phyloP scores from a whole-genome alignment of 2,329 filamentous ascomycete genomes.

The Chaetomium strumarium region DNA sequence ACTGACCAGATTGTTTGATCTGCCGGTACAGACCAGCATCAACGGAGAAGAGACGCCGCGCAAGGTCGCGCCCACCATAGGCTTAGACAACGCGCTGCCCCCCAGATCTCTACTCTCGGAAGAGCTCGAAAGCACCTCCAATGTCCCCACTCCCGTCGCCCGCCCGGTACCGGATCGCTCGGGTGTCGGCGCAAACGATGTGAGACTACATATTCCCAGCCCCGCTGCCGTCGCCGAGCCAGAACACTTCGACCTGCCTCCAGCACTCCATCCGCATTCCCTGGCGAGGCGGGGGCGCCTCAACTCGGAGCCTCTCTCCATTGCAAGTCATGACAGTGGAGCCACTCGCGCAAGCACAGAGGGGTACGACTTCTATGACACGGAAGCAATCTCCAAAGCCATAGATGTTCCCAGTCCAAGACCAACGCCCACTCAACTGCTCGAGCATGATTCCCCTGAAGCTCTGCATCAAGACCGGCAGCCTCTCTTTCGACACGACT shows the following conservation, averaged over 20 bases:
- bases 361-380: constrained; percentile 61
- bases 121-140: constrained; percentile 58
- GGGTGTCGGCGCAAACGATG: constrained; percentile 20
- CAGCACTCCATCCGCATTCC: constrained; percentile 35
- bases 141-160: constrained; percentile 54
- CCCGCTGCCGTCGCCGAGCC: constrained; percentile 46
- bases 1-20: constrained; percentile 24
- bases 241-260: constrained; percentile 45
- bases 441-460: constrained; percentile 31
- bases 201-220: constrained; percentile 27
- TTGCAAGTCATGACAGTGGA: constrained; percentile 45
- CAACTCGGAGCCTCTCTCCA: constrained; percentile 46
- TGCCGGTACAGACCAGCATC: not conserved
- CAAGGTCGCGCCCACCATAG: constrained; percentile 29
- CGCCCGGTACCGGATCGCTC: constrained; percentile 42
- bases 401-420: constrained; percentile 47
- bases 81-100: constrained; percentile 29
- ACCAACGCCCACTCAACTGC: constrained; percentile 31
- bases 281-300: constrained; percentile 37
- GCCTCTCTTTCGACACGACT: constrained; percentile 43
- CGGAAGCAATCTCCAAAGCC: constrained; percentile 46
- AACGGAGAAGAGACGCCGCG: constrained; percentile 37
- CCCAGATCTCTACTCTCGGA: constrained; percentile 46
- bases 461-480: constrained; percentile 27
- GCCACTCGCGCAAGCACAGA: constrained; percentile 44